phyloP scores from a whole-genome alignment of 2,329 filamentous ascomycete genomes.

The Cladosporium sp. region DNA sequence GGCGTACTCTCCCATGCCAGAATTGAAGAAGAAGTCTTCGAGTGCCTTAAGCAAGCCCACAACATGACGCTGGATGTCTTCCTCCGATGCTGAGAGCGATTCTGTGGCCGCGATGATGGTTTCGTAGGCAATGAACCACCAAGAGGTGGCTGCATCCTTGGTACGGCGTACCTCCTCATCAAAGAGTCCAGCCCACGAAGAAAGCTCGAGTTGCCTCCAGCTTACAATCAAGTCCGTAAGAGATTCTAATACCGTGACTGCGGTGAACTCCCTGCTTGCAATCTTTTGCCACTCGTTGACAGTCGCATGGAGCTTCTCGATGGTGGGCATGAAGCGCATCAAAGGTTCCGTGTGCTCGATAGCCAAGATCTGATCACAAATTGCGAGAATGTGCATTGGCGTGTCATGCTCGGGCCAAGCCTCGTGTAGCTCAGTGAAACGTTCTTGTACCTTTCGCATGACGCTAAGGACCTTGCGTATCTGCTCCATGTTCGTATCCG shows the following conservation, averaged over 20 bases:
- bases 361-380: conserved; percentile 70
- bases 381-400: conserved; percentile 70
- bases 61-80: conserved; percentile 12
- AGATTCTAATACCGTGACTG: conserved; percentile 65
- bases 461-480: conserved; percentile 68
- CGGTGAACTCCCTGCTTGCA: conserved; percentile 74
- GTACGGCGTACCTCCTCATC: conserved; percentile 77
- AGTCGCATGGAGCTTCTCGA: conserved; percentile 80
- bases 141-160: conserved; percentile 72
- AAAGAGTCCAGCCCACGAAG: conserved; percentile 85
- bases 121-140: conserved; percentile 97
- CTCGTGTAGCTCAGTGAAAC: conserved; percentile 66
- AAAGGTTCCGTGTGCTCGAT: conserved; percentile 78
- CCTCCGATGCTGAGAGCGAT: conserved; percentile 1
- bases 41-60: conserved; percentile 34
- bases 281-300: conserved; percentile 95
- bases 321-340: conserved; percentile 76
- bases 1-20: conserved; percentile 66
- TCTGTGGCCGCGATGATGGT: conserved; percentile 63
- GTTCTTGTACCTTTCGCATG: conserved; percentile 62
- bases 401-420: conserved; percentile 71
- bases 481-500: conserved; percentile 71
- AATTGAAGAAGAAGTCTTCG: conserved; percentile 51
- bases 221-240: conserved; percentile 76
- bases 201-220: conserved; percentile 87